Evolutionary conservation across 768 basidiomycete genomes (phyloP), one percentile per base, ranked within the genome.

Genomic region (Leccinum barrowsii): DNA sequence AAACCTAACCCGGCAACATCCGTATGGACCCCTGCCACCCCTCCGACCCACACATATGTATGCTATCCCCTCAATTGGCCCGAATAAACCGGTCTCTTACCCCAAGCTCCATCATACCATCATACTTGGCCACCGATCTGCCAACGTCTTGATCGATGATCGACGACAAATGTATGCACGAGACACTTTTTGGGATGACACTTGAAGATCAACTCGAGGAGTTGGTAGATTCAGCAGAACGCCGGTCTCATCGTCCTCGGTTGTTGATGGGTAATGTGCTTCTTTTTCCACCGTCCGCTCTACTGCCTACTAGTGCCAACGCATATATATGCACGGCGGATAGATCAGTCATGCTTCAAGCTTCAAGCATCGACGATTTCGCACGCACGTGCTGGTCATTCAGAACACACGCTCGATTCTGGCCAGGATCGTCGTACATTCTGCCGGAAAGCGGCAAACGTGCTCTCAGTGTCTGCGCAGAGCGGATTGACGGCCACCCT

Each of bases 371-470:
- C 40, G 40, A 42, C 42, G 42, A 21, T 44, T 44, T 44, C 5
- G 8, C 1, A 42, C n/a, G 8, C 40, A n/a, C n/a, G 40, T 42
- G 40, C 10, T 42, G 40, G 40, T 42, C 21, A 60, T 65, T n/a
- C 52, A 57, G 24, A 62, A 73, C 0, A 52, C 56, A 1, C 44
- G 46, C 1, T 55, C 58, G 2, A 40, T 52, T 1, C 61, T 2
- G 75, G 77, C 3, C 76, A 79, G 10, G 82, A 83, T 1, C 77
- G n/a, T 40, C 10, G 40, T n/a, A 40, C 40, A 84, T 60, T 83
- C 83, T 62, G 80, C 74, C 12, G 8, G 80, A 74, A 55, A 81
- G 73, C 58, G 82, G 77, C 52, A 80, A 84, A 58, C 75, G 80
- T 47, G 73, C 60, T 4, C 32, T 80, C 35, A 77, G 76, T 44